A percentile compares a stretch with the other conserved stretches of the same genome.
Evolutionary conservation across 768 basidiomycete genomes (phyloP).

Genomic region (Trametes gibbosa): DNA sequence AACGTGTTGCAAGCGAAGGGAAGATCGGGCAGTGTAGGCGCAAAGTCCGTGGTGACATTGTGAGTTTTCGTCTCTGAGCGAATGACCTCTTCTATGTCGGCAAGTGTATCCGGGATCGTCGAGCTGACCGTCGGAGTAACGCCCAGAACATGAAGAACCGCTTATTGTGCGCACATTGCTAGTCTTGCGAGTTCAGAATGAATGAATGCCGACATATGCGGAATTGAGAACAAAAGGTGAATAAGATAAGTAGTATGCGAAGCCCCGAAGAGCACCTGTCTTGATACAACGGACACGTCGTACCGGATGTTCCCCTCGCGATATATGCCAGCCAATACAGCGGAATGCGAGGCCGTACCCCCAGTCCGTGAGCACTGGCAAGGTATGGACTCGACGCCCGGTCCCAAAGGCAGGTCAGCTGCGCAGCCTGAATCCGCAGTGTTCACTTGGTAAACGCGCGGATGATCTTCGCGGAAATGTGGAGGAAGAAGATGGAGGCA

Average conservation of each 20-base stretch:
- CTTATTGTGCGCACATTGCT: too few species aligned
- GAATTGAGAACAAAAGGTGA: background rate
- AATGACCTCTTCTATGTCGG: background rate
- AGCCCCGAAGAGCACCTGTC: constrained; percentile 14
- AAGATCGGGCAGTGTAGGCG: background rate
- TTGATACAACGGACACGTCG: constrained; percentile 21
- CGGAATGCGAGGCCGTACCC: constrained; percentile 1
- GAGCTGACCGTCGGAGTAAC: too few species aligned
- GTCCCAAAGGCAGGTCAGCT: background rate
- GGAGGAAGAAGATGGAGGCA: constrained; percentile 97
- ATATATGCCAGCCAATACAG: constrained; percentile 6
- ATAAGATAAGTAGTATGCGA: constrained; percentile 19
- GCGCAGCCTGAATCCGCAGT: background rate
- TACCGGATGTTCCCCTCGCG: constrained; percentile 10
- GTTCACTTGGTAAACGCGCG: constrained; percentile 80
- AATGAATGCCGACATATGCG: background rate
- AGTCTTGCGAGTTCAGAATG: too few species aligned
- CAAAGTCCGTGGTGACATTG: background rate
- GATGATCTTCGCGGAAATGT: constrained; percentile 94
- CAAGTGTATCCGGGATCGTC: too few species aligned
- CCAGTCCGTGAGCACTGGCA: constrained; percentile 8
- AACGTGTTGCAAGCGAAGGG: constrained; percentile 12
- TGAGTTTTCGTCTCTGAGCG: background rate
- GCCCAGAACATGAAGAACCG: too few species aligned
- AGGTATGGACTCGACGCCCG: background rate